phyloP scores from a whole-genome alignment of 441 rosid genomes.

The Daphne laureola region DNA sequence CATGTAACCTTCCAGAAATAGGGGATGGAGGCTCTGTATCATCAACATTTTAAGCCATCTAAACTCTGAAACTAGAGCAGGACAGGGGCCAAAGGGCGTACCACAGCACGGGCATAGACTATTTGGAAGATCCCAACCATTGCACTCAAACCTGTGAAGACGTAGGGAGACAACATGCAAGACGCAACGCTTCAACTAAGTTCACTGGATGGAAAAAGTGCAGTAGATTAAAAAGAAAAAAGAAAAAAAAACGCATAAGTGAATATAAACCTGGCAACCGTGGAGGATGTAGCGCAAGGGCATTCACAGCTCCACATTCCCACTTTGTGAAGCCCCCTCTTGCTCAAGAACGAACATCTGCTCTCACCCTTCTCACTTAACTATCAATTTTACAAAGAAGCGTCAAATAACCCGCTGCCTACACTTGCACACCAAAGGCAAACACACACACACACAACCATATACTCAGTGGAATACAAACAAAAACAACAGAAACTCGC shows the following conservation, averaged over 20 bases:
- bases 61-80: slow-evolving; percentile 9
- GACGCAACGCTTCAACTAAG: too few relatives aligned
- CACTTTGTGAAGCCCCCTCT: slow-evolving; percentile 46
- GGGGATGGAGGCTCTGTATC: slow-evolving; percentile 47
- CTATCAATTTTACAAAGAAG: slow-evolving; percentile 18
- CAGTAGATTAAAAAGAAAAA: too few relatives aligned
- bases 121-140: slow-evolving; percentile 55
- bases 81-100: slow-evolving; percentile 11
- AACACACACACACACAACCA: too few relatives aligned
- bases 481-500: too few relatives aligned
- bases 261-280: slow-evolving; percentile 27
- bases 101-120: slow-evolving; percentile 69
- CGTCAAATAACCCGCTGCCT: too few relatives aligned
- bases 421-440: too few relatives aligned
- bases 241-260: not conserved
- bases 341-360: slow-evolving; percentile 69
- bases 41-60: slow-evolving; percentile 13
- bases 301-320: slow-evolving; percentile 86
- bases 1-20: slow-evolving; percentile 22
- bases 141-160: slow-evolving; percentile 27
- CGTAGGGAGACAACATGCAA: not conserved
- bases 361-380: slow-evolving; percentile 35
- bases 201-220: too few relatives aligned
- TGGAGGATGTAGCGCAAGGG: slow-evolving; percentile 29
- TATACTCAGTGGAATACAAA: too few relatives aligned